These are phyloP conservation scores for Podospora anserina DNA, from an alignment of 495 filamentous ascomycete genomes.

Conservation along the genomic window DNA sequence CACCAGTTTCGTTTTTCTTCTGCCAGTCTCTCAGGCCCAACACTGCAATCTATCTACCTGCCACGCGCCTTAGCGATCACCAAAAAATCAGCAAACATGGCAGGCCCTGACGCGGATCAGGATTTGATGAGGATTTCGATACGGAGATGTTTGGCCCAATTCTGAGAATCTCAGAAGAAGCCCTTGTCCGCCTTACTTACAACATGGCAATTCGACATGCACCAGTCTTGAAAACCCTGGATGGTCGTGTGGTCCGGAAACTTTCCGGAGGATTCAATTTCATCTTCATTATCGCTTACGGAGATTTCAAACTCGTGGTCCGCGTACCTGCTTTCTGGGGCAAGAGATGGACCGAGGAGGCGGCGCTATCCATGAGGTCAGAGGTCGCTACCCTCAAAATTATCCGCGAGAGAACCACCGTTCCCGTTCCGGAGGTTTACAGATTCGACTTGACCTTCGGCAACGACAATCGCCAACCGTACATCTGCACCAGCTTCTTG, in stretches of 20 bases:
- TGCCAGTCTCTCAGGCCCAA: neutral
- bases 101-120: neutral
- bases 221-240: too few species aligned
- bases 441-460: neutral
- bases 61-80: neutral
- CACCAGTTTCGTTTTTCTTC: neutral
- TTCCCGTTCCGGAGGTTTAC: neutral
- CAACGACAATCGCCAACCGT: neutral
- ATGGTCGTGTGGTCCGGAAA: too few species aligned
- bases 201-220: neutral
- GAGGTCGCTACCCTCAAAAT: neutral
- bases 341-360: neutral
- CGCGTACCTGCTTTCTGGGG: neutral
- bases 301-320: neutral
- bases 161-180: neutral
- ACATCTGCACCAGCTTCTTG: neutral
- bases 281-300: neutral
- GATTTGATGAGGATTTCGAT: neutral
- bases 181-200: neutral
- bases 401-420: neutral
- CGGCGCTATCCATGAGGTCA: neutral
- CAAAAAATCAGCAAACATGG: neutral
- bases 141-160: neutral
- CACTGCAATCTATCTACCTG: neutral
- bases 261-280: neutral